Base-by-base conservation (phyloP, 192 early-diverging fungal species). In the Funneliformis geosporum region DNA sequence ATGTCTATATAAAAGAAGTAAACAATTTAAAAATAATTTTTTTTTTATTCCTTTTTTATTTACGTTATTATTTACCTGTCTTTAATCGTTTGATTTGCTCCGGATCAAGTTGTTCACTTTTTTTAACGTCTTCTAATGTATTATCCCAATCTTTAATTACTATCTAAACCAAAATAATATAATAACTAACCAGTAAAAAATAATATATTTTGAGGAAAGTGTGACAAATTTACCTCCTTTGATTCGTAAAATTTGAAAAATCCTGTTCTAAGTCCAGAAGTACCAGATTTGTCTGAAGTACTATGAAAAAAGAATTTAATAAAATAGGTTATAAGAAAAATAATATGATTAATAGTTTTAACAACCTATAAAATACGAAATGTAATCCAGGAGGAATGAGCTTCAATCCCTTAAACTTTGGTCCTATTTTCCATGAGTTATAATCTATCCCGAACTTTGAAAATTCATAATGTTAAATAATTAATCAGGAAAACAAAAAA, bases 371-470 rank as follows among this genome's bases (percentile, higher is more conserved):
- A 81, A 95, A 94, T 18, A 97, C 85, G 84, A 96, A 97, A 85
- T 99, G 98, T 62, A 95, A 87, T 0, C 98, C 98, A 0, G 96
- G 94, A 23, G 98, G 96, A 72, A 99, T 94, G 64, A 97, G 85
- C 85, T 97, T 97, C 33, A 98, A 82, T 59, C 98, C 98, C 77
- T 89, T 94, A 83, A 99, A 99, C 46, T 88, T 84, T 14, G 95
- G 95, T 2, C 98, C 98, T 23, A 91, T 94, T 62, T 90, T 87
- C 96, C 96, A 99, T 25, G 91, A 90, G 81, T 93, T 94, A 82
- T 90, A 89, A 81, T 98, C 97, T 70, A 98, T 92, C 14, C 97
- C 97, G 81, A 99, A 96, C 80, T 96, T 81, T 44, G 16, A 27
- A 64, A 64, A 44, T 42, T 38, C 8, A 23, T 7, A 66, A 55